Evolutionary conservation across 495 filamentous ascomycete genomes (phyloP).

Genomic region (Choiromyces venosus): DNA sequence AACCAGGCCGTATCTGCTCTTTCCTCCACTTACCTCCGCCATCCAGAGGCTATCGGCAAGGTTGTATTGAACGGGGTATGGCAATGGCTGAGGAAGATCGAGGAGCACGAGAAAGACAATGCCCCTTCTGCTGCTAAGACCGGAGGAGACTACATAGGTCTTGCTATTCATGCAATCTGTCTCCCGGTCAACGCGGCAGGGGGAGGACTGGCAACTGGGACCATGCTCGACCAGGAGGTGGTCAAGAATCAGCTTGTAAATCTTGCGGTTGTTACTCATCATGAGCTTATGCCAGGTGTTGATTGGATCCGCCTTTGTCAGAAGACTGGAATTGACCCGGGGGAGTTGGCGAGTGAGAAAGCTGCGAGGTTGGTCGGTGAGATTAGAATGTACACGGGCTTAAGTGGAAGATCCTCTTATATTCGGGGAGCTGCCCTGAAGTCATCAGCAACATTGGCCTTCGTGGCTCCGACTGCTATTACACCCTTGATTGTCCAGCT

Average conservation of each 20-base stretch:
- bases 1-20: constrained; percentile 56
- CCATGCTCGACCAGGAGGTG: constrained; percentile 44
- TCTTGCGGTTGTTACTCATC: constrained; percentile 70
- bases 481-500: constrained; percentile 68
- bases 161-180: constrained; percentile 68
- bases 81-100: constrained; percentile 66
- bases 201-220: constrained; percentile 43
- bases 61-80: constrained; percentile 68
- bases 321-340: constrained; percentile 72
- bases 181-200: constrained; percentile 46
- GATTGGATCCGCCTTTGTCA: constrained; percentile 88
- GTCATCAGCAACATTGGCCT: constrained; percentile 82
- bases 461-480: constrained; percentile 80
- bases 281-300: constrained; percentile 66
- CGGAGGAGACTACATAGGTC: constrained; percentile 54
- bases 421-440: constrained; percentile 66
- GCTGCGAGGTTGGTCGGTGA: constrained; percentile 38
- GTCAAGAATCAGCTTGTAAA: constrained; percentile 62
- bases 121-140: constrained; percentile 64
- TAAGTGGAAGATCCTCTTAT: constrained; percentile 37
- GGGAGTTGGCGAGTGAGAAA: constrained; percentile 58
- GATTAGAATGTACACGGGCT: constrained; percentile 39
- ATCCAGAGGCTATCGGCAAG: constrained; percentile 53
- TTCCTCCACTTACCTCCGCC: constrained; percentile 53
- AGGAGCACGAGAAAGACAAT: constrained; percentile 68